Evolutionary conservation across 176 grass and related monocot genomes (phyloP), one percentile per base, ranked within the genome.

Genomic region (Cymbopogon citratus): DNA sequence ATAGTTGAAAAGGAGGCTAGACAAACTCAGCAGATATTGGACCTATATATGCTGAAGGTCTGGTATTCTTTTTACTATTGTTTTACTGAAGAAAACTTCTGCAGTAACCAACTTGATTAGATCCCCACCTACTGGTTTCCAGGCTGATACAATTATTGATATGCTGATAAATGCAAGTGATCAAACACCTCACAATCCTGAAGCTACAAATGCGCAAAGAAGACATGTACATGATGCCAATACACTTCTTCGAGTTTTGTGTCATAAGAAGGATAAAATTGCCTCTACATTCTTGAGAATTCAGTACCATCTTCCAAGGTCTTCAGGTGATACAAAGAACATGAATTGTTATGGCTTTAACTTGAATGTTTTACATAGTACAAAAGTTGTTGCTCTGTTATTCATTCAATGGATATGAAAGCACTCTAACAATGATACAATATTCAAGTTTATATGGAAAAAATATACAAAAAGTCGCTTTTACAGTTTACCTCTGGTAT

Each of bases 291-390:
- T 97, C 85, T 87, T 97, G 74, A 97, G 78, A 92, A 67, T 81
- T 80, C 92, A 94, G 21, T 97, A 97, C 86, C 80, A 97, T 76
- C 92, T 97, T 83, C 91, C 94, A 69, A 92, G 82, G 76, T 97
- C 88, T 87, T 97, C 92, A 94, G 94, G 94, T 94, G 57, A 81
- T 33, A 84, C 57, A 74, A 63, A 54, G 68, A 35, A 67, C 9
- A 36, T 49, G 68, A 44, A 34, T 15, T 15, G 8, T 64, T 44
- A 40, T 49, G 66, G 12, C 21, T 28, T 49, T 61, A 57, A 5
- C 56, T 60, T 60, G 67, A 75, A 54, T 64, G 44, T 73, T 63
- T 78, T 12, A 66, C n/a, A n/a, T n/a, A 45, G 76, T 11, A 74
- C 40, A 12, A 64, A 70, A 86, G 25, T 11, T 52, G 5, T 40